Conservation (phyloP, 805 yeast genomes). For the Wickerhamomyces queroliae region DNA sequence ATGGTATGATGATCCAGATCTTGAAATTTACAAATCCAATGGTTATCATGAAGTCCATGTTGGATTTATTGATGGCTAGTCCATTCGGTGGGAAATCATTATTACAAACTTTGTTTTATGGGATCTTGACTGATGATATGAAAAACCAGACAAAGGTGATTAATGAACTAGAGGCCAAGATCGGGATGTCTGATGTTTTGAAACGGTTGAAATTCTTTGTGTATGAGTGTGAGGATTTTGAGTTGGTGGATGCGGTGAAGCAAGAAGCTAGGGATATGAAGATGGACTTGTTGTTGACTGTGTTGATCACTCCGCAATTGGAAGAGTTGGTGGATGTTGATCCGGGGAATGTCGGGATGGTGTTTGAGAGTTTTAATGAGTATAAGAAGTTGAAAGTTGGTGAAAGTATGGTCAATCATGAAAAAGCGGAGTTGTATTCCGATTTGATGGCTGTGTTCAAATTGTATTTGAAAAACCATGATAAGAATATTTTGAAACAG, state of each 20-base stretch:
- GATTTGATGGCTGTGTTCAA: slow-evolving; percentile 58
- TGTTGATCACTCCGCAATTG: slow-evolving; percentile 20
- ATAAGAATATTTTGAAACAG: slow-evolving; percentile 67
- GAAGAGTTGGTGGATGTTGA: slow-evolving; percentile 8
- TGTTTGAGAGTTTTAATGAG: slow-evolving; percentile 22
- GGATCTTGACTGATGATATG: slow-evolving; percentile 71
- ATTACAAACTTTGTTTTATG: slow-evolving; percentile 68
- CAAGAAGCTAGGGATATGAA: slow-evolving; percentile 14
- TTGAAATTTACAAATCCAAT: slow-evolving; percentile 84
- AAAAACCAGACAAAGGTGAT: slow-evolving; percentile 53
- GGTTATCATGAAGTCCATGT: slow-evolving; percentile 68
- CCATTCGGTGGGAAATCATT: slow-evolving; percentile 65
- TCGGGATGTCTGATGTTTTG: slow-evolving; percentile 22
- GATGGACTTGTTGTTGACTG: slow-evolving; percentile 14
- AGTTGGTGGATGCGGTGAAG: slow-evolving; percentile 23
- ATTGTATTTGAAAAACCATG: slow-evolving; percentile 60
- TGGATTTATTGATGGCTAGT: slow-evolving; percentile 79
- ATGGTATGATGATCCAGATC: slow-evolving; percentile 67
- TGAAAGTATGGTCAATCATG: slow-evolving; percentile 15
- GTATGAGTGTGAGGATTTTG: slow-evolving; percentile 27
- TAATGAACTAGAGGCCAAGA: slow-evolving; percentile 35
- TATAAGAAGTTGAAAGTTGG: slow-evolving; percentile 20
- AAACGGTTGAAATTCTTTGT: slow-evolving; percentile 26
- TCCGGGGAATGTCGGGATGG: slow-evolving; percentile 10
- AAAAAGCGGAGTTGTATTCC: slow-evolving; percentile 33